Conservation (phyloP, 495 filamentous ascomycete species). For the Tuber indicum region DNA sequence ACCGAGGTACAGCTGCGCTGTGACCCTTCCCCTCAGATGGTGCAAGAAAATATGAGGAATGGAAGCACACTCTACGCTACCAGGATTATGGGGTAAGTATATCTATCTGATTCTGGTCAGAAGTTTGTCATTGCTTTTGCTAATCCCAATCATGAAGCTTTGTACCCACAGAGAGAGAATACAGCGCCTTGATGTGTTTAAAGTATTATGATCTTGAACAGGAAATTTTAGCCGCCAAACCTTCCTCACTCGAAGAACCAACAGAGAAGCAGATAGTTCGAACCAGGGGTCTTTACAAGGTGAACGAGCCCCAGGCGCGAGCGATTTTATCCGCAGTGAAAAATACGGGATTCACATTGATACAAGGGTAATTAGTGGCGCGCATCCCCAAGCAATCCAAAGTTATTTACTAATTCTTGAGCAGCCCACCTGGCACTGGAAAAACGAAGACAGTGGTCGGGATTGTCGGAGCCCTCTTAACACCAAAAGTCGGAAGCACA, state of each 20-base stretch:
- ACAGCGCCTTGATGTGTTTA: conserved; percentile 77
- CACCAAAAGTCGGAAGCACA: conserved; percentile 47
- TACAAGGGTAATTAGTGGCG: conserved; percentile 63
- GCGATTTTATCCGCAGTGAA: conserved; percentile 85
- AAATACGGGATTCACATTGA: conserved; percentile 91
- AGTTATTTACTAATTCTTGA: conserved; percentile 15
- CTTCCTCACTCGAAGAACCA: conserved; percentile 77
- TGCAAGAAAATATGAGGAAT: conserved; percentile 41
- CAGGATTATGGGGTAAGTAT: conserved; percentile 48
- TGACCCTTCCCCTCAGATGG: conserved; percentile 56
- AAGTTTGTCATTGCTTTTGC: conserved; percentile 63
- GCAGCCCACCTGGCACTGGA: conserved; percentile 79
- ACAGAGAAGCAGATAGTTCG: conserved; percentile 61
- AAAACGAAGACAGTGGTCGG: conserved; percentile 98
- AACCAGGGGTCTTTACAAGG: conserved; percentile 64
- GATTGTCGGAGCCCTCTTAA: conserved; percentile 83
- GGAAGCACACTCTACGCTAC: conserved; percentile 39
- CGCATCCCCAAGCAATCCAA: not conserved
- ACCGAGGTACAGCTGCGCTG: conserved; percentile 75
- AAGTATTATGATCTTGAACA: conserved; percentile 93
- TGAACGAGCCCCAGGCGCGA: conserved; percentile 87
- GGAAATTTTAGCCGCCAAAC: conserved; percentile 79
- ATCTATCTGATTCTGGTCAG: conserved; percentile 52
- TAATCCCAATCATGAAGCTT: conserved; percentile 51
- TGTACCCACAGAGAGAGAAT: conserved; percentile 89